These are phyloP conservation scores for Acacia crassicarpa DNA, from an alignment of 306 rosid species.

Conservation along the genomic window DNA sequence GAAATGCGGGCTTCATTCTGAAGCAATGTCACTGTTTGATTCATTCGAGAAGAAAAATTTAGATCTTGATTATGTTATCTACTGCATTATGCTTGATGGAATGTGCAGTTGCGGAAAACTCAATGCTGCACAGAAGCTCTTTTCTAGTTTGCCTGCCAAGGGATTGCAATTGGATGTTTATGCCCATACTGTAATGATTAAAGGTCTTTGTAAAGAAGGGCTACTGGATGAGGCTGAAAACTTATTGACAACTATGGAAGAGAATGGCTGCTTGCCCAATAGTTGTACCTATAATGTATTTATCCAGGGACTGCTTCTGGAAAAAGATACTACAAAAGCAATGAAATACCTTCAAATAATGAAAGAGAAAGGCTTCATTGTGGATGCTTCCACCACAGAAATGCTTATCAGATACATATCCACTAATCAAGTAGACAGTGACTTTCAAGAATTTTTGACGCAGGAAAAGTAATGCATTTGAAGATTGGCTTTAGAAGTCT, in stretches of 20 bases:
- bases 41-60: not conserved
- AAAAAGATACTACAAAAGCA: not conserved
- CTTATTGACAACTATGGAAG: not conserved
- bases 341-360: slow-evolving; percentile 8
- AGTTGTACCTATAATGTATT: not conserved
- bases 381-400: not conserved
- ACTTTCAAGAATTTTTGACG: not conserved
- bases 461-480: not conserved
- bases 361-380: not conserved
- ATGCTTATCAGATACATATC: not conserved
- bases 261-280: not conserved
- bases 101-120: not conserved
- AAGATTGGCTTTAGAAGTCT: not conserved
- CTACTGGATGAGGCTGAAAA: not conserved
- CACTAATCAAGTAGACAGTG: not conserved
- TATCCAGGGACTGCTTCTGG: not conserved
- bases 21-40: not conserved
- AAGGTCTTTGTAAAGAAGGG: slow-evolving; percentile 4
- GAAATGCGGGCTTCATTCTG: not conserved
- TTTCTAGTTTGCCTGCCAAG: slow-evolving; percentile 1
- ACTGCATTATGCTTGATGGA: not conserved
- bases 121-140: not conserved
- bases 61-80: not conserved
- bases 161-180: not conserved
- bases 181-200: slow-evolving; percentile 3